These are phyloP conservation scores for Epichloe scottii DNA, from an alignment of 2,329 filamentous ascomycete species.

Conservation along the genomic window DNA sequence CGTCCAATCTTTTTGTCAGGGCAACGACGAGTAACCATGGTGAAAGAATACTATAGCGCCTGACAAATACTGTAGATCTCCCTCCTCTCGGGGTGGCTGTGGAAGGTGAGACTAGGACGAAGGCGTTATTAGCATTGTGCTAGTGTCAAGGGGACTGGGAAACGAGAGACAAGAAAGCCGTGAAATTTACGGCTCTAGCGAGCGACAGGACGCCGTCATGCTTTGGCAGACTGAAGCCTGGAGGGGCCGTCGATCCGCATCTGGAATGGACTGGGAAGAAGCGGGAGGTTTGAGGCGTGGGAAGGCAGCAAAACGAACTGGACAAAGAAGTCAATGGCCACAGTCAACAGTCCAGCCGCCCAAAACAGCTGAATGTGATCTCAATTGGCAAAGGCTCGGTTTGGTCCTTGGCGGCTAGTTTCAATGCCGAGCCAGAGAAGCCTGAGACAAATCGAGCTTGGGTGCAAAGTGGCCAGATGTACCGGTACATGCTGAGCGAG, in stretches of 20 bases:
- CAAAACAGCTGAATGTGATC: not conserved
- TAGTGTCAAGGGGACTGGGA: not conserved
- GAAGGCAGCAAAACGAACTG: too few species aligned
- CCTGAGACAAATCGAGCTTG: not conserved
- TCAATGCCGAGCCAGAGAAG: too few species aligned
- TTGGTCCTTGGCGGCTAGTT: too few species aligned
- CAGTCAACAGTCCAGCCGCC: not conserved
- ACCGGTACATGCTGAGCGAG: too few species aligned
- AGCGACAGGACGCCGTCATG: not conserved
- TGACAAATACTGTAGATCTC: not conserved
- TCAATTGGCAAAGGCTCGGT: too few species aligned
- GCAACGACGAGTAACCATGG: not conserved
- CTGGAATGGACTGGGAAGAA: constrained; percentile 5
- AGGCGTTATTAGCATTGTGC: not conserved
- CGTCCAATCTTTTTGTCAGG: not conserved
- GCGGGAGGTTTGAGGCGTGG: too few species aligned
- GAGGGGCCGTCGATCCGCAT: constrained; percentile 7
- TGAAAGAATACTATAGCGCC: not conserved
- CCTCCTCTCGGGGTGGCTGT: not conserved
- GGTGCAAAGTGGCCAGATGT: too few species aligned
- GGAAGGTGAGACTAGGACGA: not conserved
- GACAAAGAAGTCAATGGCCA: not conserved
- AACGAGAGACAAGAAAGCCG: not conserved
- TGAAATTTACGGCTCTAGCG: not conserved
- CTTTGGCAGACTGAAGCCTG: constrained; percentile 4